Evolutionary conservation across 345 rosid genomes (phyloP).

Genomic region (Brassica incana): DNA sequence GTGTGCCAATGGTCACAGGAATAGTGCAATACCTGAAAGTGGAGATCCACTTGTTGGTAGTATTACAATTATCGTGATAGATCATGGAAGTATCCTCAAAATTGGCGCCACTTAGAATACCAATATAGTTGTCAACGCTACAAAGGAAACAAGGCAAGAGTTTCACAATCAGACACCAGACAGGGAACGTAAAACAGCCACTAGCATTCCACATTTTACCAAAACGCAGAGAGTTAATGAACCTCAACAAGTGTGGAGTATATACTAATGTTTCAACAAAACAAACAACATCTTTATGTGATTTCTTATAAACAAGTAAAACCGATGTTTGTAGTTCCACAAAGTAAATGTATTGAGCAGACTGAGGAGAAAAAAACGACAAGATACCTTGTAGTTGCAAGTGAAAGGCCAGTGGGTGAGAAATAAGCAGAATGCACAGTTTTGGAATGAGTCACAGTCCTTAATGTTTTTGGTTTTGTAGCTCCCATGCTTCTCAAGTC

Average conservation of each 20-base stretch:
- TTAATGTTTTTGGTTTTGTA: conserved; percentile 44
- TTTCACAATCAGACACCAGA: too few relatives aligned
- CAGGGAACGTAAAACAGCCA: too few relatives aligned
- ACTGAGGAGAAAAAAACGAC: background rate
- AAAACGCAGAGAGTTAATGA: too few relatives aligned
- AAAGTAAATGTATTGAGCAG: background rate
- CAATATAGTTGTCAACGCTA: conserved; percentile 60
- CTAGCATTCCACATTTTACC: too few relatives aligned
- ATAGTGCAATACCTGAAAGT: conserved; percentile 57
- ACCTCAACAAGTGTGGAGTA: too few relatives aligned
- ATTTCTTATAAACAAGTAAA: too few relatives aligned
- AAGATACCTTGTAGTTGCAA: conserved; percentile 77
- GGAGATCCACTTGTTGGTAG: conserved; percentile 68
- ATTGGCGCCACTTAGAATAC: conserved; percentile 57
- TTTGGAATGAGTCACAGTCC: conserved; percentile 47
- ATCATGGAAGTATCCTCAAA: conserved; percentile 50
- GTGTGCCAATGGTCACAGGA: background rate
- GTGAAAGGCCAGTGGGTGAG: conserved; percentile 43
- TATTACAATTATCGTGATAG: conserved; percentile 49
- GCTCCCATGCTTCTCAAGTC: conserved; percentile 59
- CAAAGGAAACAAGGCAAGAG: conserved; percentile 16
- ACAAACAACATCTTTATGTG: too few relatives aligned
- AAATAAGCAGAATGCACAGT: conserved; percentile 78
- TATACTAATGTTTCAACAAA: too few relatives aligned
- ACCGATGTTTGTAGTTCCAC: too few relatives aligned